Percentiles rank a stretch among this genome's conserved stretches.
Conservation (phyloP, 2,329 filamentous ascomycete species). For the Fusarium tjaetaba region DNA sequence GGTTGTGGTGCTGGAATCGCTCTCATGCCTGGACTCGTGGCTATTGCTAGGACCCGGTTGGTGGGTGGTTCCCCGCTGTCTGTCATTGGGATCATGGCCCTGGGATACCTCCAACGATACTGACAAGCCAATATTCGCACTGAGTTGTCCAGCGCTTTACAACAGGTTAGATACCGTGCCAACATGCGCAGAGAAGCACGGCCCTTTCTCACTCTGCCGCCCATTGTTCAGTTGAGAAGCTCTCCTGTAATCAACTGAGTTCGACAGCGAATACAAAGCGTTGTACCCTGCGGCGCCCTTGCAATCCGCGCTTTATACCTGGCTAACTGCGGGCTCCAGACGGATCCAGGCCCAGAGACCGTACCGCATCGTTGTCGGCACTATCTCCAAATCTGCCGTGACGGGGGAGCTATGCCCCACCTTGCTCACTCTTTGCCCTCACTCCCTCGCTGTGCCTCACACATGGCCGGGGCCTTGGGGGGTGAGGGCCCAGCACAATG, state of each 20-base stretch:
- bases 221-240: conserved; percentile 6
- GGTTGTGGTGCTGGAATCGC: conserved; percentile 37
- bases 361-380: conserved; percentile 42
- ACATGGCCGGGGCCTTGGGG: conserved; percentile 42
- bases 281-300: conserved; percentile 33
- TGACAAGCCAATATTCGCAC: conserved; percentile 31
- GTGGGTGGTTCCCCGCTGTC: conserved; percentile 43
- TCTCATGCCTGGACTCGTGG: conserved; percentile 38
- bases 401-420: conserved; percentile 42
- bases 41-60: conserved; percentile 42
- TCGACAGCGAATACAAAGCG: conserved; percentile 22
- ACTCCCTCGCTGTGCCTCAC: conserved; percentile 42
- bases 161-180: conserved; percentile 24
- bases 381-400: conserved; percentile 46
- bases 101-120: conserved; percentile 27
- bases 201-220: conserved; percentile 22
- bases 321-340: conserved; percentile 33
- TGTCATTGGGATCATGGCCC: conserved; percentile 34
- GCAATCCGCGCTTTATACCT: conserved; percentile 36
- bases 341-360: conserved; percentile 37
- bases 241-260: conserved; percentile 15
- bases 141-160: not conserved
- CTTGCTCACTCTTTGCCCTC: conserved; percentile 41
- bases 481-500: conserved; percentile 44
- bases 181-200: conserved; percentile 22